Percentiles rank a stretch among this genome's conserved stretches.
Conservation (phyloP, 768 basidiomycete genomes). For the Chalciporus sphaerocephalus region DNA sequence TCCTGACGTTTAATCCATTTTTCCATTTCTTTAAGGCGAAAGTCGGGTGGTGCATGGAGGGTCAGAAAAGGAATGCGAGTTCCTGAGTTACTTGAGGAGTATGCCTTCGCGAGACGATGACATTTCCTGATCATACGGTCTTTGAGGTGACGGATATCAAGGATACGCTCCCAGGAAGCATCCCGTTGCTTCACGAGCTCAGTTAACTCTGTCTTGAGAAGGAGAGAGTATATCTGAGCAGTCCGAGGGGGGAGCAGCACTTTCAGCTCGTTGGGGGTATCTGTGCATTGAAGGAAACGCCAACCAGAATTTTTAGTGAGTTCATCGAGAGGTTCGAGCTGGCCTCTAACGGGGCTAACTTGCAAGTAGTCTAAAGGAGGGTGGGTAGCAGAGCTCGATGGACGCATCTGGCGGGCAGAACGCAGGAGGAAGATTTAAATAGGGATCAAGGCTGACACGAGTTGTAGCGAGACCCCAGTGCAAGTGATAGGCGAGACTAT, state of each 20-base stretch:
- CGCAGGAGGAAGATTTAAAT: constrained; percentile 6
- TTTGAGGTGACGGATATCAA: constrained; percentile 73
- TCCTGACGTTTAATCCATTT: constrained; percentile 62
- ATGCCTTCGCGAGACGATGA: constrained; percentile 52
- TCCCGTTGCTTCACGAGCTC: constrained; percentile 56
- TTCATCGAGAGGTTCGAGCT: constrained; percentile 63
- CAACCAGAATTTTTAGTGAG: constrained; percentile 51
- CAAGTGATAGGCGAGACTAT: constrained; percentile 9
- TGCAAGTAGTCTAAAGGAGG: constrained; percentile 51
- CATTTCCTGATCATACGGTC: constrained; percentile 82
- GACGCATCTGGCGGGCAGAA: constrained; percentile 19
- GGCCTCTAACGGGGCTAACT: constrained; percentile 67
- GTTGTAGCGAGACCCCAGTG: too few species aligned
- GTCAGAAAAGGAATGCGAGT: constrained; percentile 54
- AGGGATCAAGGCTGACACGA: constrained; percentile 15
- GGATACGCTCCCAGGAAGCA: constrained; percentile 63
- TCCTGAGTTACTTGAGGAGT: constrained; percentile 37
- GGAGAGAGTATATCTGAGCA: constrained; percentile 59
- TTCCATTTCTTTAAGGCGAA: constrained; percentile 75
- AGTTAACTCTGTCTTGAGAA: constrained; percentile 55
- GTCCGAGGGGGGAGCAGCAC: constrained; percentile 67
- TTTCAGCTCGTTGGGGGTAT: constrained; percentile 72
- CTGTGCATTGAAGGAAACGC: constrained; percentile 72
- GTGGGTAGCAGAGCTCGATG: constrained; percentile 19
- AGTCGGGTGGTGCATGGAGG: constrained; percentile 64